Percentiles rank a stretch among this genome's conserved stretches.
Evolutionary conservation across 2,329 filamentous ascomycete species (phyloP).

Genomic region (Rosellinia necatrix): DNA sequence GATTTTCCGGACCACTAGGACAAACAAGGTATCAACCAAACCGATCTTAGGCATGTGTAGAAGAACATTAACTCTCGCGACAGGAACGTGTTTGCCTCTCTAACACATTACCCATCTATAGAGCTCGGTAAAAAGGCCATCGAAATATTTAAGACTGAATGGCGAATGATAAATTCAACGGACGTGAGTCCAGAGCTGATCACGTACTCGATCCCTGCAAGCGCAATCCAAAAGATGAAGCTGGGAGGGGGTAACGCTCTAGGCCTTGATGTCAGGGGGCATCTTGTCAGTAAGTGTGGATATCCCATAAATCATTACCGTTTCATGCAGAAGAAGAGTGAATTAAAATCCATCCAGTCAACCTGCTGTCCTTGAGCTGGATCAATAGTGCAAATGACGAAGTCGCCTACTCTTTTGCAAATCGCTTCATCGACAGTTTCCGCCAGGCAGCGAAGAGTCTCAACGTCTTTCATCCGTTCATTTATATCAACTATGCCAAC

Average conservation of each 20-base stretch:
- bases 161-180: not conserved
- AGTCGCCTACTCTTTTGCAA: not conserved
- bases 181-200: not conserved
- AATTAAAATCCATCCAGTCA: not conserved
- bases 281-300: not conserved
- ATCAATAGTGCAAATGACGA: not conserved
- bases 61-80: not conserved
- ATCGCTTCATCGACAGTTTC: not conserved
- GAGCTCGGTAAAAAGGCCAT: slow-evolving; percentile 1
- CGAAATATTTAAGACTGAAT: not conserved
- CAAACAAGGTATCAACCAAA: not conserved
- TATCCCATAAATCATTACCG: not conserved
- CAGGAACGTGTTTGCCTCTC: slow-evolving; percentile 4
- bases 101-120: slow-evolving; percentile 9
- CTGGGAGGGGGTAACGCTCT: slow-evolving; percentile 8
- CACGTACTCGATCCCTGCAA: slow-evolving; percentile 2
- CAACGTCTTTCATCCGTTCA: not conserved
- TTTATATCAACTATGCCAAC: not conserved
- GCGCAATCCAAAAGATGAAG: slow-evolving; percentile 5
- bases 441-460: not conserved
- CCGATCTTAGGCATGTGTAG: not conserved
- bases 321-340: not conserved
- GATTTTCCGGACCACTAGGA: not conserved
- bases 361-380: not conserved
- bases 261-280: slow-evolving; percentile 1